These are phyloP conservation scores for Neurospora tetrasperma DNA, from an alignment of 495 filamentous ascomycete species.

Conservation along the genomic window DNA sequence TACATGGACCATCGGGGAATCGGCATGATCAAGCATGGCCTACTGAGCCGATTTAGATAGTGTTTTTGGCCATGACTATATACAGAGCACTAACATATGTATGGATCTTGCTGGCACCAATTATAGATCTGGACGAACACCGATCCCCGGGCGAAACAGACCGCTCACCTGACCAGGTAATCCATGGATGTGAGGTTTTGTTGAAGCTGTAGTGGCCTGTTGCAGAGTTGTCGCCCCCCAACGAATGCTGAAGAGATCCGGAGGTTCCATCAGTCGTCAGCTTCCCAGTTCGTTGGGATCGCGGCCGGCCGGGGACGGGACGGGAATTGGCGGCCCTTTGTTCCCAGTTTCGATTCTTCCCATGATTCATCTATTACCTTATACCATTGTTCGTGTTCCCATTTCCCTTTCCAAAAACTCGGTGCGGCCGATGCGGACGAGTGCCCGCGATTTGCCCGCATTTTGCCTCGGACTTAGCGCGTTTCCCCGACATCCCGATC, in stretches of 20 bases:
- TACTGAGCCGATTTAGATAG: background rate
- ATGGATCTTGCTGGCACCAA: background rate
- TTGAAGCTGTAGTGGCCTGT: background rate
- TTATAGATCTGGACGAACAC: background rate
- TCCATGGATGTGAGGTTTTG: background rate
- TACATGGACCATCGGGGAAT: background rate
- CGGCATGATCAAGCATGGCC: background rate
- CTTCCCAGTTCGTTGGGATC: background rate
- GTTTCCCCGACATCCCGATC: background rate
- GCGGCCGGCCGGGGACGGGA: background rate
- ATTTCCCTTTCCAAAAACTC: background rate
- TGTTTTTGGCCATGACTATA: background rate
- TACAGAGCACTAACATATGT: background rate
- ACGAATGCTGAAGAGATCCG: background rate
- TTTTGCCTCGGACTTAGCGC: background rate
- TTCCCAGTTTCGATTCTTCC: background rate
- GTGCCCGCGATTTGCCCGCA: background rate
- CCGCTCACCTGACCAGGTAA: background rate
- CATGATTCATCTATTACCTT: background rate
- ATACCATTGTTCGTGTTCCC: background rate
- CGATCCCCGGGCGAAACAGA: background rate
- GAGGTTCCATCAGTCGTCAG: background rate
- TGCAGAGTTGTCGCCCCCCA: background rate
- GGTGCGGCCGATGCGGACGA: background rate
- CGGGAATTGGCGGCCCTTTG: background rate